These are phyloP conservation scores for Pelomyxa schiedti DNA, from an alignment of 78 protist species.

Conservation along the genomic window DNA sequence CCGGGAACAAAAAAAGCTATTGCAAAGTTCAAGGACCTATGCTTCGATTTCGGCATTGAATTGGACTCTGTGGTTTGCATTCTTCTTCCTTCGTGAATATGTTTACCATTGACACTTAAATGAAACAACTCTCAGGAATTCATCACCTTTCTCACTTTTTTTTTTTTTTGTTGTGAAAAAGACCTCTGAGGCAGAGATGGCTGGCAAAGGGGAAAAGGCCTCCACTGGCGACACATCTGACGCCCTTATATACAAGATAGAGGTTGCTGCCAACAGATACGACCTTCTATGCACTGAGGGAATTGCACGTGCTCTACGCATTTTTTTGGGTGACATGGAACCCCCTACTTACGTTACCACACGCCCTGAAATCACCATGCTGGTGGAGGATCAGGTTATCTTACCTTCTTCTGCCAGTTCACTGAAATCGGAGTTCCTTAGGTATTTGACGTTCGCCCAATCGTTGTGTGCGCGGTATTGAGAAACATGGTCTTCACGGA, in stretches of 20 bases:
- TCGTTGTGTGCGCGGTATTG: conserved; percentile 90
- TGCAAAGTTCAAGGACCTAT: conserved; percentile 83
- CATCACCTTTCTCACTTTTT: background rate
- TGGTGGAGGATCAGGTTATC: conserved; percentile 3
- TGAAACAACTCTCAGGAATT: background rate
- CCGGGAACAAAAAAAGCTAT: too few relatives aligned
- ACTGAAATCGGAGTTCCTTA: background rate
- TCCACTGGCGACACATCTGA: conserved; percentile 22
- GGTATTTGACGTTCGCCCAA: conserved; percentile 70
- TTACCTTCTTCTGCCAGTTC: background rate
- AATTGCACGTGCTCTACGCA: conserved; percentile 68
- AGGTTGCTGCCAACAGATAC: conserved; percentile 94
- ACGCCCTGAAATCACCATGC: conserved; percentile 11
- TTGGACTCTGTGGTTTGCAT: conserved; percentile 79
- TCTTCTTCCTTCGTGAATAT: background rate
- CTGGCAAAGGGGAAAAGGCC: conserved; percentile 33
- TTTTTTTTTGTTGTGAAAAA: conserved; percentile 16
- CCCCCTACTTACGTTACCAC: conserved; percentile 39
- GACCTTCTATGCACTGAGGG: conserved; percentile 97
- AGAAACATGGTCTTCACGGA: conserved; percentile 69
- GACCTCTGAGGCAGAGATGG: conserved; percentile 45
- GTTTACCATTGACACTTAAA: background rate
- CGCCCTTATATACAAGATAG: conserved; percentile 84
- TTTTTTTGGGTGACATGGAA: conserved; percentile 33
- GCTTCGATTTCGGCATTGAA: conserved; percentile 95